Percentiles rank a stretch among this genome's conserved stretches.
phyloP scores from a whole-genome alignment of 352 stramenopile species.

The Phytophthora litchii region DNA sequence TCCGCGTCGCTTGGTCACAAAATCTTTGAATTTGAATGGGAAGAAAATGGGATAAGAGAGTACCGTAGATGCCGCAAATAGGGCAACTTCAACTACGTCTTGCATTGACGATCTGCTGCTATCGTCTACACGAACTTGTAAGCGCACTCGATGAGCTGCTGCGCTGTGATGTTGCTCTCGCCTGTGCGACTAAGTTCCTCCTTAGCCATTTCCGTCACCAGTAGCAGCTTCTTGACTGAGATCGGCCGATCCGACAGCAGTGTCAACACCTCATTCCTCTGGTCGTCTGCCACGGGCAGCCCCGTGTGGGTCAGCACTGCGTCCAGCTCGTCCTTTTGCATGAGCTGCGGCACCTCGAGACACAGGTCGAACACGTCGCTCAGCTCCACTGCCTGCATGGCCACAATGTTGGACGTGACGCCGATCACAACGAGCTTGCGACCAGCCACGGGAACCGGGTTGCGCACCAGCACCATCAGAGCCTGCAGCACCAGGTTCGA shows the following conservation, averaged over 20 bases:
- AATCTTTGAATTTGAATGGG: constrained; percentile 23
- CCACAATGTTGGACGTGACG: constrained; percentile 92
- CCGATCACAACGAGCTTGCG: constrained; percentile 97
- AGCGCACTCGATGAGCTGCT: constrained; percentile 83
- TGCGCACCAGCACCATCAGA: constrained; percentile 98
- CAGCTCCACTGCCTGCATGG: constrained; percentile 94
- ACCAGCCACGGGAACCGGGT: constrained; percentile 92
- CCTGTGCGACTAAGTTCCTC: constrained; percentile 76
- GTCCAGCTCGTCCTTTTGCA: constrained; percentile 88
- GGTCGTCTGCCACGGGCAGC: constrained; percentile 70
- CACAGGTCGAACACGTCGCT: constrained; percentile 94
- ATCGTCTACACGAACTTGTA: constrained; percentile 75
- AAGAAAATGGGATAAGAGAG: not conserved
- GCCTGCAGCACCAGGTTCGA: constrained; percentile 99
- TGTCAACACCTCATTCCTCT: constrained; percentile 73
- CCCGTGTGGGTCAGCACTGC: constrained; percentile 85
- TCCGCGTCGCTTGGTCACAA: constrained; percentile 20
- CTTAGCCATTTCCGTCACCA: constrained; percentile 97
- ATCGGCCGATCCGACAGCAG: constrained; percentile 92
- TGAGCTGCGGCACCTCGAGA: constrained; percentile 92
- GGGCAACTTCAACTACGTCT: constrained; percentile 25
- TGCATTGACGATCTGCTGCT: not conserved
- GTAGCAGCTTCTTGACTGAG: constrained; percentile 98
- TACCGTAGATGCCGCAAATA: constrained; percentile 6
- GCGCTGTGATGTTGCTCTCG: constrained; percentile 72